Evolutionary conservation across 352 stramenopile species (phyloP), one percentile per base, ranked within the genome.

Genomic region (Phytophthora pistaciae): DNA sequence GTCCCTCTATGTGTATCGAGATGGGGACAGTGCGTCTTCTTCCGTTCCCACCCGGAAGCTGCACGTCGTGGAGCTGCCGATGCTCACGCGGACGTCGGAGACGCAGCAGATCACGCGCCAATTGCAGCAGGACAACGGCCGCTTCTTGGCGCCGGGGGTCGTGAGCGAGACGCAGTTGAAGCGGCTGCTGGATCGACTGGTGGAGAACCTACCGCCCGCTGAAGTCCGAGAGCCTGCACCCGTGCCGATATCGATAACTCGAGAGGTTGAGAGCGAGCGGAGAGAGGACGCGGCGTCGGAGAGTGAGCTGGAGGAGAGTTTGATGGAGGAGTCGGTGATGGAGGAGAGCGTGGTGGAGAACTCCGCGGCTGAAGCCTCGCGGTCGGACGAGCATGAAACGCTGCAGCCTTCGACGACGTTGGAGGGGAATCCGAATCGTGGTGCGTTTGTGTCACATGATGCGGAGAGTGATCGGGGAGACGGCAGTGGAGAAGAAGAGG

Each of bases 31-130:
- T 5, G 21, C 25, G 3, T 5, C 68, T 3, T 55, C 67, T 5
- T 23, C 38, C 42, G 56, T 27, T 1, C 56, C 64, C 18, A 25
- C 23, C 18, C 57, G 59, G 9, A 90, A 93, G 62, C 62, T 96
- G 52, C 87, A 94, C n/a, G 83, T 95, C 0, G 77, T 95, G 38
- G 87, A 96, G 70, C 83, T 96, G 33, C 87, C 89, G 7, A 74
- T 81, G 49, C 78, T 94, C 38, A 87, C 77, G 10, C 66, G 54
- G 18, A 52, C 68, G 25, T 91, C 85, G 11, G 82, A 91, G 65
- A 69, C 81, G 7, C 31, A 75, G 8, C 65, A 72, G 16, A 74
- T 96, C 23, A 72, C 79, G 6, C 70, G 70, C 10, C 78, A 91
- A 60, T 68, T 96, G 36, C 85, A 94, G 60, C 71, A 78, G n/a